phyloP scores from a whole-genome alignment of 176 grass and related monocot species.

The Echinochloa phyllopogon region DNA sequence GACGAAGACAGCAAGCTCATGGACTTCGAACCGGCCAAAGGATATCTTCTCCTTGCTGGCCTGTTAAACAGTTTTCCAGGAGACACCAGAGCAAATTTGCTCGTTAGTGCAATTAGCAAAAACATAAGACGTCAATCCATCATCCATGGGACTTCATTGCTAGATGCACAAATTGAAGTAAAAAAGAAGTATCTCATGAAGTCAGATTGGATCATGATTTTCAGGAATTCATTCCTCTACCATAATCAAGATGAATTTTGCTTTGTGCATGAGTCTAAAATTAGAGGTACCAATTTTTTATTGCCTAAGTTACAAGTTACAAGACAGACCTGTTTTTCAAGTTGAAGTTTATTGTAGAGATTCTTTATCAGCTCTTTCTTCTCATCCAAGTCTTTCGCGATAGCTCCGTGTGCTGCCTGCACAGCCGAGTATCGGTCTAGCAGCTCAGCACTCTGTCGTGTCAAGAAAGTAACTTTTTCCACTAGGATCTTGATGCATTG shows the following conservation, averaged over 20 bases:
- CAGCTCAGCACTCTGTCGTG: slow-evolving; percentile 60
- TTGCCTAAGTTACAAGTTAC: slow-evolving; percentile 42
- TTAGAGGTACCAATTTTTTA: slow-evolving; percentile 6
- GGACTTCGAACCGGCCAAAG: slow-evolving; percentile 79
- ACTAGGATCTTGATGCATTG: slow-evolving; percentile 86
- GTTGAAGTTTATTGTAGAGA: slow-evolving; percentile 81
- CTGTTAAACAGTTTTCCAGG: slow-evolving; percentile 54
- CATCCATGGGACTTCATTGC: neutral
- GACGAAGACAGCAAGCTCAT: slow-evolving; percentile 80
- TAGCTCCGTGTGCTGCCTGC: slow-evolving; percentile 59
- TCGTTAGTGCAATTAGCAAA: neutral
- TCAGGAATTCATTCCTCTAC: neutral
- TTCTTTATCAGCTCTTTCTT: slow-evolving; percentile 67
- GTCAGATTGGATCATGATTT: neutral
- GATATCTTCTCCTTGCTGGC: slow-evolving; percentile 97
- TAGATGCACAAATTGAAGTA: neutral
- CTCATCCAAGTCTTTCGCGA: slow-evolving; percentile 79
- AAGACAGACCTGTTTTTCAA: slow-evolving; percentile 82
- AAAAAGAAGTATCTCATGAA: slow-evolving; percentile 17
- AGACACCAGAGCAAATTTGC: neutral
- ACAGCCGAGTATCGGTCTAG: slow-evolving; percentile 56
- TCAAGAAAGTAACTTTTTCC: slow-evolving; percentile 73
- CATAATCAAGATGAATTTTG: neutral
- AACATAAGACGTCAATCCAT: neutral
- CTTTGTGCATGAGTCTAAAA: neutral